A percentile compares a stretch with the other conserved stretches of the same genome.
Conservation (phyloP, 75 land plant genomes). For the Gnetum montanum region DNA sequence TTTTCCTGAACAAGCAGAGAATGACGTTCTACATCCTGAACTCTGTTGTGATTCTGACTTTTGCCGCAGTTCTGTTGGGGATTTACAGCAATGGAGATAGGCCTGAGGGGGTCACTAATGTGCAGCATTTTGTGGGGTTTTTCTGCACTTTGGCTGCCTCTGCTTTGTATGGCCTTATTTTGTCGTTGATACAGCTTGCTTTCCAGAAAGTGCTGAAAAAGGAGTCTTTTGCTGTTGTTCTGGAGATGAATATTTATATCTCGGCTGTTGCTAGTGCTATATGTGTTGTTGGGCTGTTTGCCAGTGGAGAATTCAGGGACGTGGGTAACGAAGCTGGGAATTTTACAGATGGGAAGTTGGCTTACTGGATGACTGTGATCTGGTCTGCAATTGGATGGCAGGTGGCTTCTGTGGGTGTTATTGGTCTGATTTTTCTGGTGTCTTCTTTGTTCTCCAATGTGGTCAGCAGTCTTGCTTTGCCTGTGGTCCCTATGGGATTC, state of each 20-base stretch:
- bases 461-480: conserved; percentile 31
- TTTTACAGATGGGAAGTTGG: conserved; percentile 21
- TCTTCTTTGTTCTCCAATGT: conserved; percentile 51
- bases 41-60: conserved; percentile 43
- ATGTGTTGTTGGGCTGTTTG: conserved; percentile 26
- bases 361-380: conserved; percentile 34
- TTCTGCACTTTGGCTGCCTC: conserved; percentile 39
- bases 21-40: conserved; percentile 35
- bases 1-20: conserved; percentile 35
- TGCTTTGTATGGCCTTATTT: conserved; percentile 23
- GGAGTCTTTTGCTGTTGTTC: conserved; percentile 12
- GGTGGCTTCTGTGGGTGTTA: conserved; percentile 13
- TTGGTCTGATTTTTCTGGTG: conserved; percentile 29
- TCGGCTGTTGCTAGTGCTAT: conserved; percentile 16
- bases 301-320: conserved; percentile 32
- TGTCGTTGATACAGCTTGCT: conserved; percentile 31
- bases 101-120: conserved; percentile 1
- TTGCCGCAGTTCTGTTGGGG: conserved; percentile 36
- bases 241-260: conserved; percentile 27
- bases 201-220: conserved; percentile 23
- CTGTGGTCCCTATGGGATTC: conserved; percentile 38
- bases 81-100: conserved; percentile 14
- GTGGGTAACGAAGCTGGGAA: conserved; percentile 23
- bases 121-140: conserved; percentile 25
- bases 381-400: conserved; percentile 49